phyloP scores from a whole-genome alignment of 1,284 basidiomycete genomes.

The Ustilago lituana region DNA sequence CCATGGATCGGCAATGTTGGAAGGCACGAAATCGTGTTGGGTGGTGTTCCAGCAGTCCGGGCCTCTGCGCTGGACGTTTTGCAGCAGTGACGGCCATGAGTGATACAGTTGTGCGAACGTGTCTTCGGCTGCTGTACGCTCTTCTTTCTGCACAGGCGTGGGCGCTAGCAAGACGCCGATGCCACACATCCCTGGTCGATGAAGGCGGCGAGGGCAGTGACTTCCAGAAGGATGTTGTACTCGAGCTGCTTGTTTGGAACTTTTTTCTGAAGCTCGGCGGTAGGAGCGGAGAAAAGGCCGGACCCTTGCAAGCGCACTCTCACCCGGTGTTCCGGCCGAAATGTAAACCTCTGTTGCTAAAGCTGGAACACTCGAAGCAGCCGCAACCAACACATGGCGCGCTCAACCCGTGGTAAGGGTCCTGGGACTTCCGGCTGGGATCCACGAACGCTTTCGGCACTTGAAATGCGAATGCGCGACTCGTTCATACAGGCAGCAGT shows the following conservation, averaged over 20 bases:
- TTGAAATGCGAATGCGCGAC: too few relatives aligned
- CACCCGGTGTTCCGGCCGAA: too few relatives aligned
- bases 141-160: neutral
- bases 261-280: conserved; percentile 7
- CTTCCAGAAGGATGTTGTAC: neutral
- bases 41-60: conserved; percentile 18
- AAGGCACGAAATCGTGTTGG: conserved; percentile 9
- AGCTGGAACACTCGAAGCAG: too few relatives aligned
- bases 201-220: neutral
- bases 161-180: conserved; percentile 30
- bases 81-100: conserved; percentile 25
- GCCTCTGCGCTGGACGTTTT: conserved; percentile 20
- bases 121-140: neutral
- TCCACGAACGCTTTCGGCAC: neutral
- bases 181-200: conserved; percentile 25
- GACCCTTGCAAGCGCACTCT: too few relatives aligned
- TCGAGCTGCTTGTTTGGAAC: neutral
- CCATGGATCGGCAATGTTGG: conserved; percentile 6
- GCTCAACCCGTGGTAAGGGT: too few relatives aligned
- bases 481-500: too few relatives aligned
- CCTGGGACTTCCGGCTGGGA: too few relatives aligned
- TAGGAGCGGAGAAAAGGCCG: conserved; percentile 20
- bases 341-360: neutral
- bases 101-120: neutral
- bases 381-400: too few relatives aligned